Evolutionary conservation across 116 monocot genomes (phyloP), one percentile per base, ranked within the genome.

Genomic region (Dioscorea cayenensis): DNA sequence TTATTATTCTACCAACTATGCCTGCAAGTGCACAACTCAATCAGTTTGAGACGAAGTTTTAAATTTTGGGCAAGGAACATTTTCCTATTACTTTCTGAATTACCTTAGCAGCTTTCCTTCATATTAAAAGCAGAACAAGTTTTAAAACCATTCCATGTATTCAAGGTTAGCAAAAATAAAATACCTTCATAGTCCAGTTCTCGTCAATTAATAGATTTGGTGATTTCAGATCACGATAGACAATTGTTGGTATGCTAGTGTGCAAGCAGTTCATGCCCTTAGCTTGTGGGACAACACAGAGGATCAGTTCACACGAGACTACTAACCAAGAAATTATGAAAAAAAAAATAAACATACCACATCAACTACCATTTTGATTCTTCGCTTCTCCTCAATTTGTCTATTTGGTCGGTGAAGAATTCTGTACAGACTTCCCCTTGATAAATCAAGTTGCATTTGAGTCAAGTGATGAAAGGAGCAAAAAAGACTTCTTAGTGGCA

Each of bases 201-300:
- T 91, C 89, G 79, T 99, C 91, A 28, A 99, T 94, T 52, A 99
- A 79, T 49, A 99, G 75, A 87, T 99, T 99, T 83, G 99, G 94
- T 55, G 99, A 99, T 79, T 99, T 99, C 22, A 99, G 78, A 81
- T 99, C 99, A 37, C 99, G 86, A 36, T 99, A 94, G 69, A 99
- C 99, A 80, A 99, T 91, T 71, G 89, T 99, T 62, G 99, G 99
- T 37, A 81, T 74, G 77, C 99, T 99, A 19, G 81, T 80, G 36
- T 99, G 99, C 76, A 99, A 84, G 38, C 94, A 99, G 67, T 89
- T 99, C 99, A 99, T 99, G 50, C 99, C 99, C 84, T 87, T 94
- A 6, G 99, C 94, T 94, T 99, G 61, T 0, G 21, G 23, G 9
- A 13, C 36, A 67, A 27, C 16, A 60, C 68, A 32, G 68, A 77